Percentiles rank a stretch among this genome's conserved stretches.
These are phyloP conservation scores for Diaporthe batatas DNA, from an alignment of 2,329 filamentous ascomycete genomes.

Conservation along the genomic window DNA sequence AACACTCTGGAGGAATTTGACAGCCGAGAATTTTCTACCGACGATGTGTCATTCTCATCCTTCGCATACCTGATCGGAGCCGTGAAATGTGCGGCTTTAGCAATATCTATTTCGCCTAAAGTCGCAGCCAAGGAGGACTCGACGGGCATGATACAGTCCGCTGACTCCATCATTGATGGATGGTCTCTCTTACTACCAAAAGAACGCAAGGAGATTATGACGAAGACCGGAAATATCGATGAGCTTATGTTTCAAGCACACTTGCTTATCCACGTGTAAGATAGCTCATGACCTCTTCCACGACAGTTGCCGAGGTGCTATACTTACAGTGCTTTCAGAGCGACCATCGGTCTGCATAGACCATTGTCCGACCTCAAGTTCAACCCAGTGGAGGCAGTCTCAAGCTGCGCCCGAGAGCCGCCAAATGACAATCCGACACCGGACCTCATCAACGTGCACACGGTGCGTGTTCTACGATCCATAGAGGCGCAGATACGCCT, in stretches of 20 bases:
- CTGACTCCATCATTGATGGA: slow-evolving; percentile 13
- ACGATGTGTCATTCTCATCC: not conserved
- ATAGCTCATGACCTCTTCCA: not conserved
- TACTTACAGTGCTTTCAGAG: not conserved
- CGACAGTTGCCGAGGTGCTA: no score
- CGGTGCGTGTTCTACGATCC: not conserved
- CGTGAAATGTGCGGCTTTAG: not conserved
- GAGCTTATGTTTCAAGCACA: slow-evolving; percentile 25
- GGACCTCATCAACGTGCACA: slow-evolving; percentile 17
- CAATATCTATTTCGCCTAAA: slow-evolving; percentile 1
- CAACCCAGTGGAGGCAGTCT: slow-evolving; percentile 15
- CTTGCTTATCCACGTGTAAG: slow-evolving; percentile 14
- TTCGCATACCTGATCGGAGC: slow-evolving; percentile 19
- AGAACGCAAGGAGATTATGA: slow-evolving; percentile 11
- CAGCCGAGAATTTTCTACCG: not conserved
- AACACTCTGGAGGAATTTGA: not conserved
- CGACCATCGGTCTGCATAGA: slow-evolving; percentile 1
- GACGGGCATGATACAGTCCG: not conserved
- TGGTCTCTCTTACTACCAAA: slow-evolving; percentile 11
- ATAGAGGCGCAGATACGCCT: slow-evolving; percentile 9
- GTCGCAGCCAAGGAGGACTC: slow-evolving; percentile 14
- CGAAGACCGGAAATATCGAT: not conserved
- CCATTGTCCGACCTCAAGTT: slow-evolving; percentile 18
- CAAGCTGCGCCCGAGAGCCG: slow-evolving; percentile 19
- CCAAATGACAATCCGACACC: not conserved